phyloP scores from a whole-genome alignment of 2,329 filamentous ascomycete species.

The Colletotrichum echinochloae region DNA sequence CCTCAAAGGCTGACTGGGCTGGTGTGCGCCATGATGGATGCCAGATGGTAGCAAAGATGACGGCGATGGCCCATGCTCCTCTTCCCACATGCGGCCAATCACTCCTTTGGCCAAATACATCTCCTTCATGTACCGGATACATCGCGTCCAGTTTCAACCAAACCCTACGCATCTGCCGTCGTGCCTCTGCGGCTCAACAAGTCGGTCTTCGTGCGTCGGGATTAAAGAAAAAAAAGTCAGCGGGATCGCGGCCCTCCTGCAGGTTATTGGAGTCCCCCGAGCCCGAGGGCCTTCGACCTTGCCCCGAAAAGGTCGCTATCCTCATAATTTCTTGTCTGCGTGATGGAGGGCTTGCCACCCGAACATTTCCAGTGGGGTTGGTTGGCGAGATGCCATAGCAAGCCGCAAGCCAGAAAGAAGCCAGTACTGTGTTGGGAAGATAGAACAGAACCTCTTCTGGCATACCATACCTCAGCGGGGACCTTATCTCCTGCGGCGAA shows the following conservation, averaged over 20 bases:
- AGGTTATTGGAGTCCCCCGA: not conserved
- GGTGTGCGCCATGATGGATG: constrained; percentile 23
- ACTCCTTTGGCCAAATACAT: not conserved
- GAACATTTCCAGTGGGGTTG: not conserved
- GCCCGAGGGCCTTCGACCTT: not conserved
- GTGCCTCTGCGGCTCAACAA: constrained; percentile 29
- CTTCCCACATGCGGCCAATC: constrained; percentile 1
- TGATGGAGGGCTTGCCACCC: constrained; percentile 5
- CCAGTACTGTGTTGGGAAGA: not conserved
- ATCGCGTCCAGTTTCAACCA: not conserved
- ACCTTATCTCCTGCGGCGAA: constrained; percentile 27
- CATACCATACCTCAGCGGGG: too few relatives aligned
- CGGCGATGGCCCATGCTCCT: constrained; percentile 3
- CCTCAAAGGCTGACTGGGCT: constrained; percentile 20
- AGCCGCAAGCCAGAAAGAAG: too few relatives aligned
- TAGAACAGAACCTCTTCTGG: not conserved
- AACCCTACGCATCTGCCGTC: constrained; percentile 5
- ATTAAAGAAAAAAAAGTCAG: not conserved
- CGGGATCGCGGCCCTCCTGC: not conserved
- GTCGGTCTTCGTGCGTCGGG: not conserved
- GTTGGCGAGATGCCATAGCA: not conserved
- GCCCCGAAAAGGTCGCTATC: not conserved
- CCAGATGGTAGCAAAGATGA: constrained; percentile 19
- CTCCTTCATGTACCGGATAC: constrained; percentile 4
- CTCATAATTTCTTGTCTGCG: constrained; percentile 1